phyloP scores from a whole-genome alignment of 2,329 filamentous ascomycete genomes.

The Dactylellina parvicollis region DNA sequence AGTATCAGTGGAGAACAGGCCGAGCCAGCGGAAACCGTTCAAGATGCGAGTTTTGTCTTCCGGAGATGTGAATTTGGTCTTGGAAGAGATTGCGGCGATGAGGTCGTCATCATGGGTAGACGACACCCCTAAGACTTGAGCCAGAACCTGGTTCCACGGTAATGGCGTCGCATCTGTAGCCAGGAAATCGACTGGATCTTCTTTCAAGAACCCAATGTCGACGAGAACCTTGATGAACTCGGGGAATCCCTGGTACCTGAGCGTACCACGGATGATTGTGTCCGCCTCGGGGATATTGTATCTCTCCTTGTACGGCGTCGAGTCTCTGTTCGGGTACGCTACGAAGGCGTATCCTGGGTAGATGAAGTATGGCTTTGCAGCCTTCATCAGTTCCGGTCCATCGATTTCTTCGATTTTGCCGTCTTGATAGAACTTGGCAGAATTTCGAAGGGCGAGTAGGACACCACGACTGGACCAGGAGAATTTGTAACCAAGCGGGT shows the following conservation, averaged over 20 bases:
- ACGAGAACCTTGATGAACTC: slow-evolving; percentile 88
- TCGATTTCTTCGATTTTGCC: slow-evolving; percentile 73
- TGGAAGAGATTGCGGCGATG: slow-evolving; percentile 75
- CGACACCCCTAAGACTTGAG: slow-evolving; percentile 76
- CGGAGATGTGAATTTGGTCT: slow-evolving; percentile 75
- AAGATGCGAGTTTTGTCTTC: slow-evolving; percentile 77
- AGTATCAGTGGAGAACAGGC: slow-evolving; percentile 68
- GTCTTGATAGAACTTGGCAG: slow-evolving; percentile 82
- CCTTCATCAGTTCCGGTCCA: slow-evolving; percentile 75
- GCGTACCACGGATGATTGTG: slow-evolving; percentile 83
- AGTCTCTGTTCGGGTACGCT: slow-evolving; percentile 92
- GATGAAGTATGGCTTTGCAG: slow-evolving; percentile 88
- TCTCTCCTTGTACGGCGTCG: slow-evolving; percentile 83
- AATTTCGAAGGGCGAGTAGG: slow-evolving; percentile 83
- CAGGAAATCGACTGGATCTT: slow-evolving; percentile 73
- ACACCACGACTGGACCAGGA: slow-evolving; percentile 84
- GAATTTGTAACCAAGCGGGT: slow-evolving; percentile 94
- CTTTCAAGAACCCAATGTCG: slow-evolving; percentile 86
- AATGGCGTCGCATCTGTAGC: slow-evolving; percentile 67
- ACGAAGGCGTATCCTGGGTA: slow-evolving; percentile 90
- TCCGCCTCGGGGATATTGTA: slow-evolving; percentile 92
- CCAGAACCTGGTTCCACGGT: slow-evolving; percentile 85
- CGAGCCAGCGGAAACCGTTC: slow-evolving; percentile 77
- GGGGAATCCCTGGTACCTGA: slow-evolving; percentile 89
- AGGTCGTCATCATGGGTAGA: slow-evolving; percentile 75